Conservation (phyloP, 1,284 basidiomycete species). For the Ustilago curta region DNA sequence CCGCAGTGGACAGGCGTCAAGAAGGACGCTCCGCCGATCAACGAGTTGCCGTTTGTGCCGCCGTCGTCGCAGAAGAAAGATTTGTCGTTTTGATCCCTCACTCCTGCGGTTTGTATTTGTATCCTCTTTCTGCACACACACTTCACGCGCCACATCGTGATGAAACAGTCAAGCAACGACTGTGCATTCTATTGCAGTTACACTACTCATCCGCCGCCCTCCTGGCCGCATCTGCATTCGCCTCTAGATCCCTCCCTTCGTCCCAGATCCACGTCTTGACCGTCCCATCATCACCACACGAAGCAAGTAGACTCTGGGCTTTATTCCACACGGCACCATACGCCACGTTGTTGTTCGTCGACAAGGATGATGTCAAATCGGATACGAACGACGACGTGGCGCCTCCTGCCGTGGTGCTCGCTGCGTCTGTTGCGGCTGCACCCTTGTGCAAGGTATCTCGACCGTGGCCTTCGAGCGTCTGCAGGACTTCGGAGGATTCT, state of each 20-base stretch:
- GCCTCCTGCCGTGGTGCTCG: neutral
- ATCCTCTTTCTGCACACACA: conserved; percentile 3
- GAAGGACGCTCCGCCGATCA: conserved; percentile 31
- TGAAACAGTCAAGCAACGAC: neutral
- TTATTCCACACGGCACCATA: conserved; percentile 71
- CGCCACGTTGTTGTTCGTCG: conserved; percentile 63
- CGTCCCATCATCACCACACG: conserved; percentile 71
- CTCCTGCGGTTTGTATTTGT: conserved; percentile 30
- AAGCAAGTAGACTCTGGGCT: conserved; percentile 69
- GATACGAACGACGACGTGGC: conserved; percentile 18
- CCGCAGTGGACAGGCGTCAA: conserved; percentile 55
- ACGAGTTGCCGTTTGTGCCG: conserved; percentile 31
- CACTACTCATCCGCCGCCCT: conserved; percentile 18
- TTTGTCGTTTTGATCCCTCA: conserved; percentile 25
- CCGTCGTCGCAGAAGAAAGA: conserved; percentile 24
- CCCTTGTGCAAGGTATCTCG: conserved; percentile 24
- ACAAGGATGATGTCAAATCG: conserved; percentile 30
- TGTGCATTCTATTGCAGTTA: neutral
- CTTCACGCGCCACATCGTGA: conserved; percentile 3
- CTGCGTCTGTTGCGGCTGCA: neutral
- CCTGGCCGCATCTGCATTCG: conserved; percentile 30
- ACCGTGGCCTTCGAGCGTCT: conserved; percentile 67
- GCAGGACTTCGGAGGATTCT: conserved; percentile 64
- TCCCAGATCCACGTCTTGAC: conserved; percentile 71
- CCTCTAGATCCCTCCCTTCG: conserved; percentile 42